These are phyloP conservation scores for Rhodotorula sp. DNA, from an alignment of 1,284 basidiomycete genomes.

Conservation along the genomic window DNA sequence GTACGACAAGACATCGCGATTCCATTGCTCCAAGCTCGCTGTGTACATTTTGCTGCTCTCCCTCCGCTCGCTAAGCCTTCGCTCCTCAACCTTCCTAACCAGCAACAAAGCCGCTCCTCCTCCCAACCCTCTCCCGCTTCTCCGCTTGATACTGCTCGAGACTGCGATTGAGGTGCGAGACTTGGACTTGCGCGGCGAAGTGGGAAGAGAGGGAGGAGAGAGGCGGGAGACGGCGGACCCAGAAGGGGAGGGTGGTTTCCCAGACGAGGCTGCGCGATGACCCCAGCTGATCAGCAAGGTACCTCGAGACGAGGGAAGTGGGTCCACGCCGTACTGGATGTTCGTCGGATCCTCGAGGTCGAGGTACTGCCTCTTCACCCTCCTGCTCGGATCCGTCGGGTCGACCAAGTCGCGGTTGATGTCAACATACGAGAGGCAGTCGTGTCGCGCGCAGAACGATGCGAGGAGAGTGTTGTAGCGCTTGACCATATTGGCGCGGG, in stretches of 20 bases:
- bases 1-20: too few relatives aligned
- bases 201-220: neutral
- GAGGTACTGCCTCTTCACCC: constrained; percentile 2
- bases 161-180: neutral
- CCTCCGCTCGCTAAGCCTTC: too few relatives aligned
- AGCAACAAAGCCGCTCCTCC: neutral
- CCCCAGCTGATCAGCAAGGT: neutral
- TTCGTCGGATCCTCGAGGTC: constrained; percentile 27
- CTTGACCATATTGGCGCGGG: constrained; percentile 19
- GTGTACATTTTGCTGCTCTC: too few relatives aligned
- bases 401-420: constrained; percentile 17
- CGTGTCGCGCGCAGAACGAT: constrained; percentile 13
- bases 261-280: constrained; percentile 17
- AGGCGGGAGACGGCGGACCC: constrained; percentile 18
- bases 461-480: constrained; percentile 21
- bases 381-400: neutral
- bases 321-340: constrained; percentile 20
- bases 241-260: constrained; percentile 22
- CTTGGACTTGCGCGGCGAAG: neutral
- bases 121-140: constrained; percentile 3
- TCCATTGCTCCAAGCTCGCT: too few relatives aligned
- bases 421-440: constrained; percentile 22
- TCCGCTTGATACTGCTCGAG: neutral
- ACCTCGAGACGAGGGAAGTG: neutral
- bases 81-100: neutral